These are phyloP conservation scores for Vanrija humicola DNA, from an alignment of 1,284 basidiomycete genomes.

Conservation along the genomic window DNA sequence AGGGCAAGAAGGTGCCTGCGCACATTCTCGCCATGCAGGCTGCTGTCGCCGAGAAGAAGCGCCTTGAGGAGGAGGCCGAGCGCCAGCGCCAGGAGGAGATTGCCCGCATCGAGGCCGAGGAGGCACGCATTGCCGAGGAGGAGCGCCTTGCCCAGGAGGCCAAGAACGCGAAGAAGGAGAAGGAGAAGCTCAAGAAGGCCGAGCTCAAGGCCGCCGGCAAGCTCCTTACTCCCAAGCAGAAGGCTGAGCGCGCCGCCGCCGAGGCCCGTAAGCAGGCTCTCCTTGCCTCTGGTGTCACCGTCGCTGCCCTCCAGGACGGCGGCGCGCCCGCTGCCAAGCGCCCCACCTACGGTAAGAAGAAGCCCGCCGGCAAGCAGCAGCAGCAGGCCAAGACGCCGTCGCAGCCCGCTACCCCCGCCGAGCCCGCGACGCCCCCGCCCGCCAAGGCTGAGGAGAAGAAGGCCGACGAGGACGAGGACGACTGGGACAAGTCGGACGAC, in stretches of 20 bases:
- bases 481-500: constrained; percentile 12
- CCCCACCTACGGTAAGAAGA: constrained; percentile 72
- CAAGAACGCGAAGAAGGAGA: constrained; percentile 78
- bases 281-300: constrained; percentile 74
- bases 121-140: constrained; percentile 70
- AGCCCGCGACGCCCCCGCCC: constrained; percentile 22
- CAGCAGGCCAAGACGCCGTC: constrained; percentile 26
- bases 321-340: constrained; percentile 51
- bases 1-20: constrained; percentile 64
- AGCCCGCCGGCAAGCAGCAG: constrained; percentile 50
- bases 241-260: constrained; percentile 85
- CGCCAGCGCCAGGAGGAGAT: constrained; percentile 38
- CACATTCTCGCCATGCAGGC: constrained; percentile 66
- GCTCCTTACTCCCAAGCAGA: constrained; percentile 90
- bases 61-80: constrained; percentile 78
- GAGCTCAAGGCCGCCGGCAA: constrained; percentile 90
- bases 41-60: constrained; percentile 84
- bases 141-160: constrained; percentile 71
- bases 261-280: constrained; percentile 89
- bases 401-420: constrained; percentile 39
- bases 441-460: constrained; percentile 28
- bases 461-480: constrained; percentile 4
- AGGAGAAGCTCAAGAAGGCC: constrained; percentile 68
- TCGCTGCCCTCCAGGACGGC: constrained; percentile 70
- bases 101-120: constrained; percentile 74